phyloP scores from a whole-genome alignment of 2,329 filamentous ascomycete genomes.

The Xylaria arbuscula region DNA sequence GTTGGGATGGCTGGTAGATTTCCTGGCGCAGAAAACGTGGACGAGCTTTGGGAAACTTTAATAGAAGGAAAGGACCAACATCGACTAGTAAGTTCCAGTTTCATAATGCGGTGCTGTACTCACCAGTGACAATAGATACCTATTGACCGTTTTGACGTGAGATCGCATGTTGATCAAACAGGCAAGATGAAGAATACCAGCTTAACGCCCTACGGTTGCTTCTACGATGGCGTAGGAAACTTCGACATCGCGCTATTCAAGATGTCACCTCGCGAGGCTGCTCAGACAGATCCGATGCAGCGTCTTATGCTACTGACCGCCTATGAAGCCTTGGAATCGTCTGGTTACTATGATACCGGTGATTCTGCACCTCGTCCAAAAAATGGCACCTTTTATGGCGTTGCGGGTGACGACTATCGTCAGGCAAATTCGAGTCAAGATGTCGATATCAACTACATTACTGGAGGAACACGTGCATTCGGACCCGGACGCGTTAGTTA shows the following conservation, averaged over 20 bases:
- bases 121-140: conserved; percentile 34
- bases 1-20: conserved; percentile 18
- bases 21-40: conserved; percentile 12
- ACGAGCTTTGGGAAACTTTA: conserved; percentile 11
- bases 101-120: conserved; percentile 30
- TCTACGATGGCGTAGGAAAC: conserved; percentile 25
- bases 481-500: conserved; percentile 52
- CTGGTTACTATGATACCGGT: conserved; percentile 51
- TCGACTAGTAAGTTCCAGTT: conserved; percentile 35
- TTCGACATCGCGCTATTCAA: conserved; percentile 43
- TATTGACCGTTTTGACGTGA: conserved; percentile 27
- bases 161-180: conserved; percentile 37
- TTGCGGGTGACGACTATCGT: conserved; percentile 58
- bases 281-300: conserved; percentile 70
- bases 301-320: conserved; percentile 71
- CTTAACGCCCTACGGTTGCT: conserved; percentile 31
- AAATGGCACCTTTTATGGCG: conserved; percentile 39
- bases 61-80: conserved; percentile 22
- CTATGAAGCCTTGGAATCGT: conserved; percentile 75
- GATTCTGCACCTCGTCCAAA: conserved; percentile 28
- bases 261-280: conserved; percentile 42
- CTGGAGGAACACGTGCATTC: conserved; percentile 52
- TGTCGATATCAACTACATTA: conserved; percentile 59
- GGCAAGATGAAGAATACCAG: conserved; percentile 34
- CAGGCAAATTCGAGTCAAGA: conserved; percentile 71